Evolutionary conservation across 495 filamentous ascomycete species (phyloP).

Genomic region (Hyaloscypha hepaticicola): DNA sequence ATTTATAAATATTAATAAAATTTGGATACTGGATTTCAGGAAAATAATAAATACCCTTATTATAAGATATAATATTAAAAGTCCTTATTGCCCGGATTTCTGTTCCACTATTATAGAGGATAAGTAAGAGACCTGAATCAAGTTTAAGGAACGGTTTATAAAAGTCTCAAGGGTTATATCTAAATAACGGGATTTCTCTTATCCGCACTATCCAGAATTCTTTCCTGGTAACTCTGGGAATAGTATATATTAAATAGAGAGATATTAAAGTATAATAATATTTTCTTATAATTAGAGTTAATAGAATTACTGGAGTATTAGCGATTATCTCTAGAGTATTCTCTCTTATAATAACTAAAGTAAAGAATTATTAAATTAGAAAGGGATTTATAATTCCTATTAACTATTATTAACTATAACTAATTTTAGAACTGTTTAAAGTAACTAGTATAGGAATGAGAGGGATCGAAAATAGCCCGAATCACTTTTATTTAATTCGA

Average conservation of each 20-base stretch:
- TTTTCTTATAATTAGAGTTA: conserved; percentile 5
- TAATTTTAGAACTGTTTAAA: too few species aligned
- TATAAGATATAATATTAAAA: not conserved
- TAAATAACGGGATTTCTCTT: conserved; percentile 16
- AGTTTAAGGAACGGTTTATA: conserved; percentile 17
- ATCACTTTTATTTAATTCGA: too few species aligned
- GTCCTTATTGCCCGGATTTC: conserved; percentile 13
- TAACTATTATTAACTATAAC: too few species aligned
- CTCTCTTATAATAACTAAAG: conserved; percentile 2
- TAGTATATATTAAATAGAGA: not conserved
- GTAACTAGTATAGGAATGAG: too few species aligned
- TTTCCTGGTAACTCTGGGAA: conserved; percentile 15
- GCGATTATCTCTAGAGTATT: not conserved
- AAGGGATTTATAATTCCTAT: too few species aligned
- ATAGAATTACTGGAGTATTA: conserved; percentile 1
- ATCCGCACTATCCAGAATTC: conserved; percentile 16
- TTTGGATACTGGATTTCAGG: conserved; percentile 20
- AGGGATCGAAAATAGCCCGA: too few species aligned
- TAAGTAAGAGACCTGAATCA: conserved; percentile 1
- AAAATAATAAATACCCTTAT: not conserved
- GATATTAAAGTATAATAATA: not conserved
- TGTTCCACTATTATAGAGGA: conserved; percentile 13
- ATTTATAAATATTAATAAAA: conserved; percentile 11
- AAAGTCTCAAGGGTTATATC: conserved; percentile 21
- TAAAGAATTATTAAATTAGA: too few species aligned